Conservation (phyloP, 2,329 filamentous ascomycete genomes). For the Diaporthe vexans region DNA sequence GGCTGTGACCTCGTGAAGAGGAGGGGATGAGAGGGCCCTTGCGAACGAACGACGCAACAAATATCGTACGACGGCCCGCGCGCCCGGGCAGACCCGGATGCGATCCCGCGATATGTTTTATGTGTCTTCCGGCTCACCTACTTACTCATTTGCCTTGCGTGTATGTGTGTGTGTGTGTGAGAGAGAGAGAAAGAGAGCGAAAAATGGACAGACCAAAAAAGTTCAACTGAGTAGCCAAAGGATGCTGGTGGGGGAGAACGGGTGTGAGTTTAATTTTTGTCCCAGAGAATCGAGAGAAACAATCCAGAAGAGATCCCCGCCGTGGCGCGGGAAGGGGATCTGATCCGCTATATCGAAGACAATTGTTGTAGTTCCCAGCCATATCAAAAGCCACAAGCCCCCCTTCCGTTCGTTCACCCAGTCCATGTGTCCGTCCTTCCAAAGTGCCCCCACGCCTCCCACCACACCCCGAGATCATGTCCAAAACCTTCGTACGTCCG, state of each 20-base stretch:
- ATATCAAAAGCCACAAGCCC: conserved; percentile 30
- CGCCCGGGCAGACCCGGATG: not conserved
- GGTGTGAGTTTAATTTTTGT: conserved; percentile 24
- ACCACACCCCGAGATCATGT: not conserved
- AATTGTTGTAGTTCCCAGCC: conserved; percentile 13
- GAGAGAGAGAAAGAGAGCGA: too few relatives aligned
- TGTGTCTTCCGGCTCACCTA: conserved; percentile 44
- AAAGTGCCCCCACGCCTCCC: not conserved
- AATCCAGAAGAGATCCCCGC: conserved; percentile 18
- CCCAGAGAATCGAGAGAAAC: conserved; percentile 31
- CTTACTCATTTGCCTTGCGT: too few relatives aligned
- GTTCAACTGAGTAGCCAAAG: not conserved
- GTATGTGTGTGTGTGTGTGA: too few relatives aligned
- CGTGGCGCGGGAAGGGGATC: not conserved
- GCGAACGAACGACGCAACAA: not conserved
- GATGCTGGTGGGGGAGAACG: not conserved
- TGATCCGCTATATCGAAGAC: conserved; percentile 33
- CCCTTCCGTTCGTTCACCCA: conserved; percentile 7
- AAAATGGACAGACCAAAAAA: not conserved
- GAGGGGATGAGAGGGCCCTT: not conserved
- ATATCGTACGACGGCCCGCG: conserved; percentile 7
- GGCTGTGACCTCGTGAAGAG: too few relatives aligned
- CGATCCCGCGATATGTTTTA: too few relatives aligned
- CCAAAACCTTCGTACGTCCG: conserved; percentile 15
- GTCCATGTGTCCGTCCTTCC: not conserved